Evolutionary conservation across 1,284 basidiomycete species (phyloP).

Genomic region (Puccinia novopanici): DNA sequence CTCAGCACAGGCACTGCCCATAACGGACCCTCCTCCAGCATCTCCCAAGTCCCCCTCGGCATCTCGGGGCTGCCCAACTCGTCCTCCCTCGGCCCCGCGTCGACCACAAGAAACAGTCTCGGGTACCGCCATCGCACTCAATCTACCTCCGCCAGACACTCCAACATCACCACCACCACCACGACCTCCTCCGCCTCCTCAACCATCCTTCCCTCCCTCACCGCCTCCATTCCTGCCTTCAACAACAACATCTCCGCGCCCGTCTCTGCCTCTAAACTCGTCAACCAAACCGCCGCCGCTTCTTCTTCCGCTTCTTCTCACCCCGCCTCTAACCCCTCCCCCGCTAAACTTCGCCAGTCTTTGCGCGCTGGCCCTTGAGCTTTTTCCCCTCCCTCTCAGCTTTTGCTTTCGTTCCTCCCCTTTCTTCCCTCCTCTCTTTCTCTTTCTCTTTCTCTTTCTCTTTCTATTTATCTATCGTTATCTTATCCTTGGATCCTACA

Average conservation of each 20-base stretch:
- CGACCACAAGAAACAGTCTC: background rate
- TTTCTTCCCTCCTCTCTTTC: too few species aligned
- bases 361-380: too few species aligned
- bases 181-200: too few species aligned
- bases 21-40: background rate
- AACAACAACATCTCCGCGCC: background rate
- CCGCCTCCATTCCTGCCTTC: background rate
- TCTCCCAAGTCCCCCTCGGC: background rate
- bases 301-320: background rate
- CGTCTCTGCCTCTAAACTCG: background rate
- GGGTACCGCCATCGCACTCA: conserved; percentile 12
- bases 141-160: conserved; percentile 14
- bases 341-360: too few species aligned
- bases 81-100: background rate
- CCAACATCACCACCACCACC: too few species aligned
- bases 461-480: too few species aligned
- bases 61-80: background rate
- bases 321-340: background rate
- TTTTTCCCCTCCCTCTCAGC: too few species aligned
- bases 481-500: too few species aligned
- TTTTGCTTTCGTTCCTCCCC: too few species aligned
- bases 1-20: background rate
- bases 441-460: too few species aligned
- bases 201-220: background rate
- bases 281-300: too few species aligned